A percentile compares a stretch with the other conserved stretches of the same genome.
These are phyloP conservation scores for Acanthamoeba quina DNA, from an alignment of 208 protist genomes.

Conservation along the genomic window DNA sequence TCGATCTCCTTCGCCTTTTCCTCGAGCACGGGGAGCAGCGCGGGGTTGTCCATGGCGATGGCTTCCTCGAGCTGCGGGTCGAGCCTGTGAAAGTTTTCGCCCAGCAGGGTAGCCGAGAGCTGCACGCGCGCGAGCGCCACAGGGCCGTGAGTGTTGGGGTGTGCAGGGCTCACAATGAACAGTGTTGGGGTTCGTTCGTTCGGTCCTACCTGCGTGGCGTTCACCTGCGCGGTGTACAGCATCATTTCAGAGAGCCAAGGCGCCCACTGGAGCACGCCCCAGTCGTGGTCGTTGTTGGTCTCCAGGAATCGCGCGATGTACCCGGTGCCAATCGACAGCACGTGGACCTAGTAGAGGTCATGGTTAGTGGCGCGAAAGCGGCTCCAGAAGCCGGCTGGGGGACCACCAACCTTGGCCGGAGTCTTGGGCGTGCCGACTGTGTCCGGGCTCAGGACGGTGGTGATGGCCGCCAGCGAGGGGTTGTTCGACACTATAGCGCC, in stretches of 20 bases:
- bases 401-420: constrained; percentile 20
- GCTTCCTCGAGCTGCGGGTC: constrained; percentile 46
- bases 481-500: constrained; percentile 65
- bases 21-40: background rate
- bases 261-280: too few species aligned
- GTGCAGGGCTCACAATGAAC: background rate
- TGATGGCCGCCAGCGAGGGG: constrained; percentile 52
- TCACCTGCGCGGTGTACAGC: constrained; percentile 17
- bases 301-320: constrained; percentile 22
- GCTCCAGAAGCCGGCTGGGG: background rate
- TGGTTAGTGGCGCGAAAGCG: background rate
- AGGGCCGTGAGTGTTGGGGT: background rate
- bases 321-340: constrained; percentile 58
- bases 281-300: constrained; percentile 57
- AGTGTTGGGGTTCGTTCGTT: background rate
- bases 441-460: too few species aligned
- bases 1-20: constrained; percentile 42
- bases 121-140: background rate
- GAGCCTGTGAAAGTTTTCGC: constrained; percentile 66
- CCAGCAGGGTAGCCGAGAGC: constrained; percentile 28
- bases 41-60: constrained; percentile 32
- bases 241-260: constrained; percentile 65
- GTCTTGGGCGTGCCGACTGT: too few species aligned
- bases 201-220: background rate
- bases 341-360: constrained; percentile 4